A percentile compares a stretch with the other conserved stretches of the same genome.
These are phyloP conservation scores for Myxozyma neglecta DNA, from an alignment of 805 yeast genomes.

Conservation along the genomic window DNA sequence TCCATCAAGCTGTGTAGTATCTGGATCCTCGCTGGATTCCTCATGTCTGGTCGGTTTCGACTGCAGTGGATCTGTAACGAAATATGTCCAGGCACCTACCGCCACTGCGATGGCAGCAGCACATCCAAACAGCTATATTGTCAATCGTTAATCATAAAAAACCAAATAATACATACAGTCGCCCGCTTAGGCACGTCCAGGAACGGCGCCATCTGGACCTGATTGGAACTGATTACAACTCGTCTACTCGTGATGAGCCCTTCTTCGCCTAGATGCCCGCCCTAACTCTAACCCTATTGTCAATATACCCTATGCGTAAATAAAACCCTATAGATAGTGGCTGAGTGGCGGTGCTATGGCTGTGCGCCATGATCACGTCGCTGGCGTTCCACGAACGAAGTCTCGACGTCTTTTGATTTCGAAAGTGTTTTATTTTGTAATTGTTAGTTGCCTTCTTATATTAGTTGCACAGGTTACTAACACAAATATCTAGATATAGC, in stretches of 20 bases:
- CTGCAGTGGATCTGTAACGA: not conserved
- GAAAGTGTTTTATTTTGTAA: not conserved
- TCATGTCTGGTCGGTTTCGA: not conserved
- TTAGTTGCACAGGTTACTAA: not conserved
- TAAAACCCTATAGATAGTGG: too few relatives aligned
- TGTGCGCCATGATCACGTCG: not conserved
- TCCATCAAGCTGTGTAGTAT: not conserved
- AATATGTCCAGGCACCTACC: not conserved
- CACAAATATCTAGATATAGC: not conserved
- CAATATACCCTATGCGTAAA: too few relatives aligned
- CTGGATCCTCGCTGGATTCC: not conserved
- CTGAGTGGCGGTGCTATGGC: too few relatives aligned
- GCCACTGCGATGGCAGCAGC: conserved; percentile 6
- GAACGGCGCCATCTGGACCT: not conserved
- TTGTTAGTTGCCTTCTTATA: not conserved
- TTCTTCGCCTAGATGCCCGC: too few relatives aligned
- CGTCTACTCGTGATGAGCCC: too few relatives aligned
- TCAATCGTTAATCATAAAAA: too few relatives aligned
- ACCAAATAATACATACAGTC: not conserved
- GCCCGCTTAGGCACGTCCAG: conserved; percentile 1
- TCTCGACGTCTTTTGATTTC: not conserved
- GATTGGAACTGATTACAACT: too few relatives aligned
- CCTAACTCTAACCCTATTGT: too few relatives aligned
- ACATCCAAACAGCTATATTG: not conserved
- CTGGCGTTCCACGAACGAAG: not conserved